These are phyloP conservation scores for Cladosporium sp. DNA, from an alignment of 2,329 filamentous ascomycete genomes.

Conservation along the genomic window DNA sequence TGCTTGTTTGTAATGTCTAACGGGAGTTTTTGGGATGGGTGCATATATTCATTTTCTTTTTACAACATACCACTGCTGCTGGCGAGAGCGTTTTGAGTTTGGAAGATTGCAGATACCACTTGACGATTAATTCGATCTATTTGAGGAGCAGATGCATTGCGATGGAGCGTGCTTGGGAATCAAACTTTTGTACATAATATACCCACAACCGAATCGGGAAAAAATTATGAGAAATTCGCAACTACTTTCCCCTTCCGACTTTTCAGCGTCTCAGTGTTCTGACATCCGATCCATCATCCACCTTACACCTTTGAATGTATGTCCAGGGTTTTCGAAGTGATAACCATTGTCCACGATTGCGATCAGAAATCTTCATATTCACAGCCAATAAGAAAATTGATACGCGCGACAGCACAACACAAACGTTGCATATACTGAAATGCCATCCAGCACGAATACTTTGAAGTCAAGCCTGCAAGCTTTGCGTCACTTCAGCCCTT, in stretches of 20 bases:
- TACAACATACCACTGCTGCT: background rate
- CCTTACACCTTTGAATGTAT: background rate
- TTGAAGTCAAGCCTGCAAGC: background rate
- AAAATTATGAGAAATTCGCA: background rate
- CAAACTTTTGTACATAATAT: constrained; percentile 3
- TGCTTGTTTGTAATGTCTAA: constrained; percentile 6
- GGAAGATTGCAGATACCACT: constrained; percentile 10
- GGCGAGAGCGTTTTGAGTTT: constrained; percentile 4
- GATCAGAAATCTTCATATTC: background rate
- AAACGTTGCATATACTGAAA: background rate
- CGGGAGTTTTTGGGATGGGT: constrained; percentile 8
- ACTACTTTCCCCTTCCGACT: background rate
- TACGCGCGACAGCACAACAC: no score
- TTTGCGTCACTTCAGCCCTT: constrained; percentile 4
- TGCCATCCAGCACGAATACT: background rate
- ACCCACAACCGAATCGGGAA: background rate
- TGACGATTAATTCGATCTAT: background rate
- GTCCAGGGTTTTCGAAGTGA: background rate
- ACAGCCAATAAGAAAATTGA: background rate
- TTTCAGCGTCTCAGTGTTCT: background rate
- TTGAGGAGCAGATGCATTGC: background rate
- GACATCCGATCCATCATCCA: background rate
- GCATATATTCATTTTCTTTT: background rate
- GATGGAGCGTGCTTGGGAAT: background rate
- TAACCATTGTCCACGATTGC: background rate